Base-by-base conservation (phyloP, 805 yeast species). In the Candida endomychidarum region DNA sequence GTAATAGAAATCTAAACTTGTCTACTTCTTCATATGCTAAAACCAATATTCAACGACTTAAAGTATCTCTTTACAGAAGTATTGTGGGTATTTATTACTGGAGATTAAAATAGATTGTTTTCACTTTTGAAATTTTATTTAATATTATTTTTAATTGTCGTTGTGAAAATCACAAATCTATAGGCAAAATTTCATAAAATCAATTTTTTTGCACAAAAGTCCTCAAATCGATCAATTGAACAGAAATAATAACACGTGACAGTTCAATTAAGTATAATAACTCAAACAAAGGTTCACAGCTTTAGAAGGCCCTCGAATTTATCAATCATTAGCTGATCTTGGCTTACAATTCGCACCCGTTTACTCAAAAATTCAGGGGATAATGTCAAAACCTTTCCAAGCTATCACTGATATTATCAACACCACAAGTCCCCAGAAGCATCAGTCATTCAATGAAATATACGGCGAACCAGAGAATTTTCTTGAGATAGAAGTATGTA, bases 401-500 rank as follows among this genome's bases (percentile, higher is more conserved):
- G 68, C 75, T 35, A 67, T 69, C 15, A 66, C 72, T 49, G 74
- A 68, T 31, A 56, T 67, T 15, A 61, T 67, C 38, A 55, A 56
- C 40, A 60, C 62, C 41, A 60, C 62, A 24, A 44, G 29, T 48
- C 63, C 24, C 42, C 60, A 26, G 41, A 63, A 61, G 36, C 60
- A 52, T 44, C 91, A 84, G 59, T 74, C 87, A 3, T 82, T 81
- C 58, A 85, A 79, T 47, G 96, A 88, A 52, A 74, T 86, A 30
- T 93, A 93, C 56, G 96, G 95, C 0, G 95, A 86, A 52, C 98
- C 97, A 0, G 98, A 93, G 61, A 87, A 88, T 63, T 87, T 89
- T 55, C 73, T 91, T 28, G 99, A 91, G 63, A 81, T 93, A 24
- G 97, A 90, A 60, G 96, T 89, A 43, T 24, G 50, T 47, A 12